phyloP scores from a whole-genome alignment of 2,329 filamentous ascomycete species.

The Colletotrichum incanum region DNA sequence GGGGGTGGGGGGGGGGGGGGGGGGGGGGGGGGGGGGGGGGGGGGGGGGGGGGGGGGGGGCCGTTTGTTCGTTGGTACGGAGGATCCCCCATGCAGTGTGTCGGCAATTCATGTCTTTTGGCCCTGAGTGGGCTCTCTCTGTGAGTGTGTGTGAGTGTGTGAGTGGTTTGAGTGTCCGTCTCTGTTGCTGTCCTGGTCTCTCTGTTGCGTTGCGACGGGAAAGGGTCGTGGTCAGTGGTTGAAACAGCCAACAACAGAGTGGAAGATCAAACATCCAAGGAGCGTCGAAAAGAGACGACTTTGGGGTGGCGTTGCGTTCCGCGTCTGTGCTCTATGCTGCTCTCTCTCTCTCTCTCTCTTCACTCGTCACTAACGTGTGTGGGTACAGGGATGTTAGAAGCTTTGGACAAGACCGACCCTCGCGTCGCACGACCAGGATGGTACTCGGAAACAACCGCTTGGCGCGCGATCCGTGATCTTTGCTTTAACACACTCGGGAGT shows the following conservation, averaged over 20 bases:
- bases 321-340: background rate
- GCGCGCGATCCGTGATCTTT: slow-evolving; percentile 38
- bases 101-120: slow-evolving; percentile 9
- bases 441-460: slow-evolving; percentile 41
- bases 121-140: background rate
- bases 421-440: slow-evolving; percentile 41
- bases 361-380: background rate
- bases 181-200: background rate
- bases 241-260: slow-evolving; percentile 27
- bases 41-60: no score
- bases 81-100: background rate
- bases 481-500: background rate
- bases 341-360: background rate
- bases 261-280: slow-evolving; percentile 41
- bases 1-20: no score
- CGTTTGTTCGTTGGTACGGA: background rate
- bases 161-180: no score
- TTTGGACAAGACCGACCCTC: slow-evolving; percentile 42
- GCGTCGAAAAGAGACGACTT: slow-evolving; percentile 18
- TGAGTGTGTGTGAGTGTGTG: background rate
- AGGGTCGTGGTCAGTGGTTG: slow-evolving; percentile 32
- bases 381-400: slow-evolving; percentile 36
- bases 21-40: no score
- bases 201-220: slow-evolving; percentile 2
- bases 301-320: background rate